A percentile compares a stretch with the other conserved stretches of the same genome.
Conservation (phyloP, 352 stramenopile species). For the Globisporangium lucens region DNA sequence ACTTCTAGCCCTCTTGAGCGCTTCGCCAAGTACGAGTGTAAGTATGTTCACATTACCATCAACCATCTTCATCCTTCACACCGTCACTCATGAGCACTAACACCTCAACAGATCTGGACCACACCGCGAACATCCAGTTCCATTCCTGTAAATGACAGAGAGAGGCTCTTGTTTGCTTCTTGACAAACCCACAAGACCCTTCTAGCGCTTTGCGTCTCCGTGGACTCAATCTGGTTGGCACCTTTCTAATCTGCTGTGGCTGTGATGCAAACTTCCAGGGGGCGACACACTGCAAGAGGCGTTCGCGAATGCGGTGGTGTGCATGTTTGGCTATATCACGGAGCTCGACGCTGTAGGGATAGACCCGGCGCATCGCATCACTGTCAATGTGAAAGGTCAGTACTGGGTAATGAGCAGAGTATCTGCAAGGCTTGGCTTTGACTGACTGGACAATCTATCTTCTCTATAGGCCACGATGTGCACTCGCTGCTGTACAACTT, state of each 20-base stretch:
- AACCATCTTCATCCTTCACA: background rate
- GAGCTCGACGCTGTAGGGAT: background rate
- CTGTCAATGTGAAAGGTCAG: background rate
- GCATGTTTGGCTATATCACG: conserved; percentile 1
- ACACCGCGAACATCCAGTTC: background rate
- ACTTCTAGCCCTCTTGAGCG: background rate
- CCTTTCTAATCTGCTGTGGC: background rate
- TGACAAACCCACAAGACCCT: background rate
- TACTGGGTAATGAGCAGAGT: background rate
- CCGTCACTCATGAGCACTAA: background rate
- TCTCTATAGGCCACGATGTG: conserved; percentile 35
- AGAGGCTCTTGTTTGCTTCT: background rate
- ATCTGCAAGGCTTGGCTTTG: background rate
- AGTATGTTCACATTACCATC: too few species aligned
- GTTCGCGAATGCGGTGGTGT: background rate
- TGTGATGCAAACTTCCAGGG: background rate
- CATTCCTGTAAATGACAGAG: background rate
- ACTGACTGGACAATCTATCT: background rate
- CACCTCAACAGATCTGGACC: background rate
- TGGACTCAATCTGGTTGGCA: background rate
- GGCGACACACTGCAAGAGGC: background rate
- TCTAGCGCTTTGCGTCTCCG: background rate
- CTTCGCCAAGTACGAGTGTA: background rate
- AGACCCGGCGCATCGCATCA: background rate
- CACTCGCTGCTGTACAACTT: conserved; percentile 51